These are phyloP conservation scores for Fusarium pininemorale DNA, from an alignment of 2,329 filamentous ascomycete species.

Conservation along the genomic window DNA sequence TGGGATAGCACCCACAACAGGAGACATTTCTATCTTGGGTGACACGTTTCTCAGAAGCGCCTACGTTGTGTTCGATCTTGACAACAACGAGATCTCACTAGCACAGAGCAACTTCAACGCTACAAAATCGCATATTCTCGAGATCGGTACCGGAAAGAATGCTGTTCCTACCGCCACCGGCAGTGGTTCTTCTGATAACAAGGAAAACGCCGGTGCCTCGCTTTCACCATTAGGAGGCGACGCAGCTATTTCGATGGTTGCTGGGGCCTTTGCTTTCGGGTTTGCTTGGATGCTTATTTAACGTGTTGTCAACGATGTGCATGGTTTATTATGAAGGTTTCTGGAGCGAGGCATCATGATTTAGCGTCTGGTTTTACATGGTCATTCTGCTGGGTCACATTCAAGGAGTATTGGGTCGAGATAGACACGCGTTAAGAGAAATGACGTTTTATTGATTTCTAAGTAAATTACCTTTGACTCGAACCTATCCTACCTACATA, in stretches of 20 bases:
- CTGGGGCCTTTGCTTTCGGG: constrained; percentile 18
- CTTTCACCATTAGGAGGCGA: constrained; percentile 1
- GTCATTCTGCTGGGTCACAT: no score
- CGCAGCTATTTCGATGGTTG: constrained; percentile 1
- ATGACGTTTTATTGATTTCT: neutral
- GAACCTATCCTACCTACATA: neutral
- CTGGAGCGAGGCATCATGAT: neutral
- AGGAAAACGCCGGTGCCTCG: constrained; percentile 14
- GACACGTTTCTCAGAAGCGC: constrained; percentile 80
- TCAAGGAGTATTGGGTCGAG: neutral
- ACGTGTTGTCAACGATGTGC: neutral
- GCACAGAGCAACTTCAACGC: constrained; percentile 73
- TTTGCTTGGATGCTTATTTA: constrained; percentile 33
- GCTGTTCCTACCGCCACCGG: constrained; percentile 64
- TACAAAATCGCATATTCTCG: constrained; percentile 55
- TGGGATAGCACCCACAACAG: constrained; percentile 68
- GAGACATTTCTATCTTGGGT: constrained; percentile 69
- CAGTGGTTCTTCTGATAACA: constrained; percentile 46
- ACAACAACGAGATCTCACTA: constrained; percentile 75
- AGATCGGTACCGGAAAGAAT: constrained; percentile 61
- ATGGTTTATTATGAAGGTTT: neutral
- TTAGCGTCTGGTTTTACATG: neutral
- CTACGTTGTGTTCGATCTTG: constrained; percentile 79
- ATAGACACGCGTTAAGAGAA: neutral
- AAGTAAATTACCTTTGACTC: neutral